Percentiles rank a stretch among this genome's conserved stretches.
Evolutionary conservation across 108 stramenopile species (phyloP).

Genomic region (Skeletonema costatum): DNA sequence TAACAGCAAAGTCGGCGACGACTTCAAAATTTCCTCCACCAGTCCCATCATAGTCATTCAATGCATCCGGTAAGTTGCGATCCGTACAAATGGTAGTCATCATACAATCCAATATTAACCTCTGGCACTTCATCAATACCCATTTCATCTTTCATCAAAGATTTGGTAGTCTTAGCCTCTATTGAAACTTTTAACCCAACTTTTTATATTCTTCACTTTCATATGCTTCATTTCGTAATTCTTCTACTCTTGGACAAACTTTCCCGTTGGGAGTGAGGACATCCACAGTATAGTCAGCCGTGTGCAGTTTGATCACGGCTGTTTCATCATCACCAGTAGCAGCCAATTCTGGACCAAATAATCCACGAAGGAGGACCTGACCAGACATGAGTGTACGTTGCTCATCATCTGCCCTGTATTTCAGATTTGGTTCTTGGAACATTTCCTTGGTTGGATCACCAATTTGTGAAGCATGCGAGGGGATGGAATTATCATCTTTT

Average conservation of each 20-base stretch:
- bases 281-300: conserved; percentile 76
- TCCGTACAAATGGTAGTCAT: conserved; percentile 90
- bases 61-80: conserved; percentile 61
- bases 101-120: conserved; percentile 73
- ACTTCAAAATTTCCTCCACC: conserved; percentile 17
- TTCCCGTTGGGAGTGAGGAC: conserved; percentile 64
- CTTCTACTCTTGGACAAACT: conserved; percentile 66
- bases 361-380: conserved; percentile 74
- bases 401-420: conserved; percentile 85
- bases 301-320: conserved; percentile 67
- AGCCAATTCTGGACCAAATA: conserved; percentile 68
- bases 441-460: conserved; percentile 34
- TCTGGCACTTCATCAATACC: conserved; percentile 21
- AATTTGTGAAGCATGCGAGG: neutral
- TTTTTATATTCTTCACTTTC: conserved; percentile 56
- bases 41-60: conserved; percentile 65
- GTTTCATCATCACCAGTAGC: conserved; percentile 17
- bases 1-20: conserved; percentile 31
- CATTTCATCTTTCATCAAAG: conserved; percentile 23
- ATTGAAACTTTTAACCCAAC: conserved; percentile 44
- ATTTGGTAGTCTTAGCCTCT: conserved; percentile 31
- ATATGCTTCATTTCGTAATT: conserved; percentile 46
- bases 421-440: conserved; percentile 52
- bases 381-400: conserved; percentile 88
- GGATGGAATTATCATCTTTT: neutral